Evolutionary conservation across 2,329 filamentous ascomycete genomes (phyloP).

Genomic region (Colletotrichum eleusines): DNA sequence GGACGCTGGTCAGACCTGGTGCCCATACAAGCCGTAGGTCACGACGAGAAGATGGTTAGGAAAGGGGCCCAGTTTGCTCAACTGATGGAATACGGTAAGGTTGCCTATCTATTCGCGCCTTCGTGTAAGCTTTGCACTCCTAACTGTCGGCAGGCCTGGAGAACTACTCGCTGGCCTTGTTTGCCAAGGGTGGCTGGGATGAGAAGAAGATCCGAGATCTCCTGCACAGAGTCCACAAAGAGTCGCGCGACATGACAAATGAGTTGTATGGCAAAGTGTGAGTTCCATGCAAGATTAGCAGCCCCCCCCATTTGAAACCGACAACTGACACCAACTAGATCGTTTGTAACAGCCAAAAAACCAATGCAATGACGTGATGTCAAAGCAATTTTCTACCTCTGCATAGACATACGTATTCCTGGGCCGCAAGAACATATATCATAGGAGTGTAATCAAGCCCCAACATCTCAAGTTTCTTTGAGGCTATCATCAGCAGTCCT

Average conservation of each 20-base stretch:
- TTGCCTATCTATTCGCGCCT: neutral
- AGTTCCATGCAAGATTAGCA: slow-evolving; percentile 30
- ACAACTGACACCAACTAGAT: slow-evolving; percentile 12
- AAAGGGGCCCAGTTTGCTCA: slow-evolving; percentile 53
- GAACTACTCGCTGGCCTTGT: slow-evolving; percentile 51
- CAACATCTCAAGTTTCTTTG: neutral
- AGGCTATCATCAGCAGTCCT: too few relatives aligned
- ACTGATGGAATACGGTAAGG: slow-evolving; percentile 54
- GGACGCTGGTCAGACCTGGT: slow-evolving; percentile 57
- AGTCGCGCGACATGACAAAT: slow-evolving; percentile 48
- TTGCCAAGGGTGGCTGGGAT: slow-evolving; percentile 49
- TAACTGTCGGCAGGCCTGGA: slow-evolving; percentile 42
- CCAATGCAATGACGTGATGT: slow-evolving; percentile 25
- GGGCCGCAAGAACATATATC: neutral
- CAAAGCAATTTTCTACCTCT: neutral
- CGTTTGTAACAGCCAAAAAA: slow-evolving; percentile 41
- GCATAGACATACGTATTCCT: neutral
- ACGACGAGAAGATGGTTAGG: slow-evolving; percentile 53
- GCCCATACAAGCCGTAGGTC: slow-evolving; percentile 55
- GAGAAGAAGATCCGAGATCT: slow-evolving; percentile 49
- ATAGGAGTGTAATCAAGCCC: slow-evolving; percentile 11
- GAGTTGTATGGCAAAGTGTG: slow-evolving; percentile 51
- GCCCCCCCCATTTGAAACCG: too few relatives aligned
- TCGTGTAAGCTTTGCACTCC: slow-evolving; percentile 17
- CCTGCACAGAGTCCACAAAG: slow-evolving; percentile 49